phyloP scores from a whole-genome alignment of 2,329 filamentous ascomycete genomes.

The Stachybotrys elegans region DNA sequence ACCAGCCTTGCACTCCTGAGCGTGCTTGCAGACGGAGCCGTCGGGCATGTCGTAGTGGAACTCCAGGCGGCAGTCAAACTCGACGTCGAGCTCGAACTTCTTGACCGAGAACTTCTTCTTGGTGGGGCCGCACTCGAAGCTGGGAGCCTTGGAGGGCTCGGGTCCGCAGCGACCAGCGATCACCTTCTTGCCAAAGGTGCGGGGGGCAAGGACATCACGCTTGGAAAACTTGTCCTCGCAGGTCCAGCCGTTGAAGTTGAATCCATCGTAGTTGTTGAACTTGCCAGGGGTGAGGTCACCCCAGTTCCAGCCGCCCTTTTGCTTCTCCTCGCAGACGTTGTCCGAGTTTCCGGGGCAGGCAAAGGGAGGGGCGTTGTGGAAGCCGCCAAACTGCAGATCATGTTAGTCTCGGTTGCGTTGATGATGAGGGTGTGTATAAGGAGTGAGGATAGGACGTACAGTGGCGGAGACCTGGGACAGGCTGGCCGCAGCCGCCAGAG shows the following conservation, averaged over 20 bases:
- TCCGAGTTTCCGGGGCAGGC: conserved; percentile 65
- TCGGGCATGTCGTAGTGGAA: conserved; percentile 86
- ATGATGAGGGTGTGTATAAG: background rate
- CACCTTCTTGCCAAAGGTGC: conserved; percentile 49
- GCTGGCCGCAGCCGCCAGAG: conserved; percentile 48
- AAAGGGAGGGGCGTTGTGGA: conserved; percentile 42
- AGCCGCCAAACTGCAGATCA: conserved; percentile 13
- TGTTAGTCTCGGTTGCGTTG: conserved; percentile 6
- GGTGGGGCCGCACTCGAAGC: conserved; percentile 44
- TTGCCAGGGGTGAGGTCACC: conserved; percentile 52
- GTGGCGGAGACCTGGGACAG: conserved; percentile 45
- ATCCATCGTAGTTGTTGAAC: conserved; percentile 65
- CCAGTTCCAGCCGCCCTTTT: conserved; percentile 70
- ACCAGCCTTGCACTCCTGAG: conserved; percentile 57
- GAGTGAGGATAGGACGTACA: conserved; percentile 21
- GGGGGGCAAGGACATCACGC: conserved; percentile 50
- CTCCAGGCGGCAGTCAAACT: conserved; percentile 73
- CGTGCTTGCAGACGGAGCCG: conserved; percentile 76
- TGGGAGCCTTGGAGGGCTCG: conserved; percentile 45
- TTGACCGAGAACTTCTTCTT: conserved; percentile 68
- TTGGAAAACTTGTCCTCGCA: conserved; percentile 57
- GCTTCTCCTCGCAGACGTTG: conserved; percentile 70
- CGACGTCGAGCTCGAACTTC: conserved; percentile 66
- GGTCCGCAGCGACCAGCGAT: conserved; percentile 51
- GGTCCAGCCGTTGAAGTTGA: conserved; percentile 67